Base-by-base conservation (phyloP, 192 early-diverging fungal species). In the Rhizophlyctis rosea region DNA sequence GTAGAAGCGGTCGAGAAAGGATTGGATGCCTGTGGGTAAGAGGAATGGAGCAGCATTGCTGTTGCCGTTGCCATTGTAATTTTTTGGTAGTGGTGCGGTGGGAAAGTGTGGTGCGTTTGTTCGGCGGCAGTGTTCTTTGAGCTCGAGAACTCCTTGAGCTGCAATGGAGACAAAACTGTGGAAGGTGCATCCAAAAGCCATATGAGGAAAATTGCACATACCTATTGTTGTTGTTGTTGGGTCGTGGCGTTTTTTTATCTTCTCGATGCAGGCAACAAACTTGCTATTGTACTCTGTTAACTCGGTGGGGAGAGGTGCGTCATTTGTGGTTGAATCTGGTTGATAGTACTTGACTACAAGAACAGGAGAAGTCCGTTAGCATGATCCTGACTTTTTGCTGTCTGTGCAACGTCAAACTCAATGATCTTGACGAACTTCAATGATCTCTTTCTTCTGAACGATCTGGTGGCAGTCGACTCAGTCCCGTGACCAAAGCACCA, bases 1-100 rank as follows among this genome's bases (percentile, higher is more conserved):
- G 76, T 98, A 95, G 78, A 98, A 98, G 34, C 92, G 86, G 76
- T 95, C 93, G 61, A 98, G 73, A 62, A 98, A 98, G 30, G 85
- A 78, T 75, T 98, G 93, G 16, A 95, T 81, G 39, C 83, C 88
- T 21, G 84, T 84, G n/a, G 77, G 81, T 3, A 80, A 71, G 25
- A 67, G 76, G 21, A 75, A 55, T 1, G 54, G 57, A 28, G 51
- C 21, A 3, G 54, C 59, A 21, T n/a, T n/a, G n/a, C n/a, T n/a
- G n/a, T n/a, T n/a, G n/a, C n/a, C n/a, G n/a, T n/a, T n/a, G n/a
- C n/a, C n/a, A n/a, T n/a, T n/a, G n/a, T n/a, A n/a, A n/a, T n/a
- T n/a, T n/a, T n/a, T n/a, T n/a, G n/a, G n/a, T n/a, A n/a, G n/a
- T n/a, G 55, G 33, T n/a, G 21, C 34, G 47, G 49, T 52, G 30